Evolutionary conservation across 164 flowering plant genomes (phyloP), one percentile per base, ranked within the genome.

Genomic region (Annona squamosa): DNA sequence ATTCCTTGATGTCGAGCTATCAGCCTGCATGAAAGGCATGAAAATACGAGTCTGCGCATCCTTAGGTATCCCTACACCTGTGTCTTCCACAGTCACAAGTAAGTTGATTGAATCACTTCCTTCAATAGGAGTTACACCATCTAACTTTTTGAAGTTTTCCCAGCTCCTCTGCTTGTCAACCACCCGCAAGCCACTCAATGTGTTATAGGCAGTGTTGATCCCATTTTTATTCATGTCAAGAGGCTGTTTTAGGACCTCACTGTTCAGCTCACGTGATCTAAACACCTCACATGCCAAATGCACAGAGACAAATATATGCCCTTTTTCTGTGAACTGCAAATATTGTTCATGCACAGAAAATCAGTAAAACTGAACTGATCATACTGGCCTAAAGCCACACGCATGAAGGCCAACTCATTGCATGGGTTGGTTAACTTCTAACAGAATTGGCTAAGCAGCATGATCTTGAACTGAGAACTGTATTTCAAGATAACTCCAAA

Each of bases 1-100:
- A 13, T 81, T 87, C 48, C 99, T 86, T 5, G 99, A 92, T 2
- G 96, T 91, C 16, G 99, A 92, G 80, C 97, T 91, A 75, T 91
- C 99, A 37, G 96, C 99, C 82, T 94, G 99, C 95, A 92, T 84
- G 75, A 94, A 94, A 69, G 98, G 98, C 73, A 81, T 89, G 85
- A 94, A 94, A 44, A 94, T 89, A 13, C 90, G 91, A 46, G 70
- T 73, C 76, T 94, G 97, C 72, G 92, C 96, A 12, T 90, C 88
- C 47, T 1, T 69, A 48, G 90, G 90, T 67, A 94, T 94, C 67
- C 99, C 99, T 4, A 83, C 86, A 37, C 99, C 99, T 3, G 99
- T 94, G 78, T 94, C 99, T 81, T 95, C 99, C 48, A 95, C 94
- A 0, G 92, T 88, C n/a, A 94, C 91, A 12, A 94, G 78, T 70